Conservation (phyloP, 2,329 filamentous ascomycete genomes). For the Nothomitra cinnamomea region DNA sequence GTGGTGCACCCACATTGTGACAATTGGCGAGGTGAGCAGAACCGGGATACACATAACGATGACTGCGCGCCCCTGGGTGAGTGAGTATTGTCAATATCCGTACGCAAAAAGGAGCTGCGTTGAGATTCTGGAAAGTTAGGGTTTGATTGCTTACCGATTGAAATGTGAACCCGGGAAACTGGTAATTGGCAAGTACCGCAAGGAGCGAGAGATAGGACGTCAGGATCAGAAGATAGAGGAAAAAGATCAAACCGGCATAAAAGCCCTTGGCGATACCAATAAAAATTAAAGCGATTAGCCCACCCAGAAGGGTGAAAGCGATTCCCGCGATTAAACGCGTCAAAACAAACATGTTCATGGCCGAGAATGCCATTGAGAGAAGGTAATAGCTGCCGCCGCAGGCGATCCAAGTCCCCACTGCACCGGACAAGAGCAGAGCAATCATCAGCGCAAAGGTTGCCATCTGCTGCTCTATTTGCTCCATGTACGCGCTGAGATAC, state of each 20-base stretch:
- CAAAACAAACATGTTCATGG: constrained; percentile 36
- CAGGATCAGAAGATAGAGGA: constrained; percentile 39
- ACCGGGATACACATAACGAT: constrained; percentile 30
- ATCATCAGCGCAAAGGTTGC: constrained; percentile 42
- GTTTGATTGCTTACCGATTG: constrained; percentile 25
- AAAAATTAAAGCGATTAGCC: constrained; percentile 31
- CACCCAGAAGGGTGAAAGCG: constrained; percentile 33
- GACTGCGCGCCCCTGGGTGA: not conserved
- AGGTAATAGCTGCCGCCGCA: constrained; percentile 47
- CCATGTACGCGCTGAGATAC: constrained; percentile 43
- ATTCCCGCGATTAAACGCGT: constrained; percentile 35
- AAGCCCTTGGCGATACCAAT: constrained; percentile 29
- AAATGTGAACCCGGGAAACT: constrained; percentile 8
- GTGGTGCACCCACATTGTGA: constrained; percentile 34
- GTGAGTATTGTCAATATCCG: too few relatives aligned
- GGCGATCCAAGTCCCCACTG: constrained; percentile 45
- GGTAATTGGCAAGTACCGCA: constrained; percentile 26
- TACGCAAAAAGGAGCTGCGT: too few relatives aligned
- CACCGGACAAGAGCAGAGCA: constrained; percentile 40
- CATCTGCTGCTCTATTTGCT: constrained; percentile 28
- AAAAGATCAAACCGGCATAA: constrained; percentile 36
- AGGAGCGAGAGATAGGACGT: constrained; percentile 42
- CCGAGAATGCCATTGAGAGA: constrained; percentile 36
- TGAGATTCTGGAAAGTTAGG: too few relatives aligned
- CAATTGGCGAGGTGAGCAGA: constrained; percentile 37